Evolutionary conservation across 2,329 filamentous ascomycete genomes (phyloP), one percentile per base, ranked within the genome.

Genomic region (Pseudocercospora macadamiae): DNA sequence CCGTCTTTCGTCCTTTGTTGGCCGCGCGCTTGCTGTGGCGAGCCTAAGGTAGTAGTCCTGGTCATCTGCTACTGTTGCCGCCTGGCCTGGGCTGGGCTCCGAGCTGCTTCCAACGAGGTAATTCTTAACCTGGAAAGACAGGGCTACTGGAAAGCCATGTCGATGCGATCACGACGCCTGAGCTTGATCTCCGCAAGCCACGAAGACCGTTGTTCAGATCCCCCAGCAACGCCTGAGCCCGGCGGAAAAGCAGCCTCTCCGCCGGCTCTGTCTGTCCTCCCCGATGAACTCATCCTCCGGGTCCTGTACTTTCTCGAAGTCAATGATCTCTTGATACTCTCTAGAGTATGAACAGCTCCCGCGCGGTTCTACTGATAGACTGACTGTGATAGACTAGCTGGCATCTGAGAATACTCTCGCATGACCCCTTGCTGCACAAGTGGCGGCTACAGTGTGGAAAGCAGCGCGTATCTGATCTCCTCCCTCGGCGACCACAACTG

Each of bases 361-460:
- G 45, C n/a, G 23, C 45, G 12, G 7, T 48, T 25, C 10, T 8
- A 25, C 26, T n/a, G 23, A 47, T 14, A 30, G 37, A 62, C 59
- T 61, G 28, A 63, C 51, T 25, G 34, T 16, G 12, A 3, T 70
- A 88, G 86, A 83, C 82, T 36, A 87, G 80, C 60, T 87, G 83
- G 69, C 82, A 81, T 60, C 79, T 91, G 52, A 85, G 87, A 63
- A 71, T 74, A 42, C 80, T 90, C 49, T 86, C 85, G 21, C 78
- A 85, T 42, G 80, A 86, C 39, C 88, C 87, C n/a, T 79, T 89
- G 55, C 76, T 90, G 14, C 88, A 89, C 70, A 77, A 77, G 54
- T 78, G 82, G 63, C 86, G 88, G 47, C 82, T 89, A 18, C 85
- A 82, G 51, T 80, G 77, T 63, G 83, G 80, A 32, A 83, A 85